phyloP scores from a whole-genome alignment of 2,329 filamentous ascomycete genomes.

The Plectosphaerella sp. region DNA sequence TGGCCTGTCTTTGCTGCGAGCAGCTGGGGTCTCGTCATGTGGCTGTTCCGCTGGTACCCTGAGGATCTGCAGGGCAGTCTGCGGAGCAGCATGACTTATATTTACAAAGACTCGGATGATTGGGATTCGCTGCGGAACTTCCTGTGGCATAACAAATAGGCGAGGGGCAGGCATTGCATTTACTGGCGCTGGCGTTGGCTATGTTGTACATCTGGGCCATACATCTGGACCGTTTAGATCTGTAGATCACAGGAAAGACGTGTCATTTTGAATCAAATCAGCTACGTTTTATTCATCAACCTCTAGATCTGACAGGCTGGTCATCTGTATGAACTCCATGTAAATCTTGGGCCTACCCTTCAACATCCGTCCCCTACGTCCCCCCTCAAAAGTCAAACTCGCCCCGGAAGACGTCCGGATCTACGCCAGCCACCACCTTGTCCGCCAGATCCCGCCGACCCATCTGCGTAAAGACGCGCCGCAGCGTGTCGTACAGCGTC shows the following conservation, averaged over 20 bases:
- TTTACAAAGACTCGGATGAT: conserved; percentile 83
- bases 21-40: conserved; percentile 94
- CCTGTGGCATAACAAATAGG: conserved; percentile 73
- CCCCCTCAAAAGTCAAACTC: conserved; percentile 79
- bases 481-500: conserved; percentile 90
- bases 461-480: conserved; percentile 97
- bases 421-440: conserved; percentile 82
- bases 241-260: background rate
- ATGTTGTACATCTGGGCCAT: background rate
- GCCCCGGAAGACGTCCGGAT: conserved; percentile 80
- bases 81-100: conserved; percentile 94
- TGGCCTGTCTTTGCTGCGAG: conserved; percentile 91
- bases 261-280: background rate
- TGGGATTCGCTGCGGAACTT: conserved; percentile 87
- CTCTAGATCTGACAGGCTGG: background rate
- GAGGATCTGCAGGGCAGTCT: conserved; percentile 88
- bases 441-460: conserved; percentile 82
- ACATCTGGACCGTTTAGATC: background rate
- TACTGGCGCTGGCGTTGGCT: background rate
- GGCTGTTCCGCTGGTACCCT: conserved; percentile 87
- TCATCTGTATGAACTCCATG: background rate
- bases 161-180: background rate
- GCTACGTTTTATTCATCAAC: background rate
- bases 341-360: background rate
- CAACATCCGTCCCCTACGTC: background rate